Evolutionary conservation across 495 filamentous ascomycete species (phyloP), one percentile per base, ranked within the genome.

Genomic region (Penicillium flavigenum): DNA sequence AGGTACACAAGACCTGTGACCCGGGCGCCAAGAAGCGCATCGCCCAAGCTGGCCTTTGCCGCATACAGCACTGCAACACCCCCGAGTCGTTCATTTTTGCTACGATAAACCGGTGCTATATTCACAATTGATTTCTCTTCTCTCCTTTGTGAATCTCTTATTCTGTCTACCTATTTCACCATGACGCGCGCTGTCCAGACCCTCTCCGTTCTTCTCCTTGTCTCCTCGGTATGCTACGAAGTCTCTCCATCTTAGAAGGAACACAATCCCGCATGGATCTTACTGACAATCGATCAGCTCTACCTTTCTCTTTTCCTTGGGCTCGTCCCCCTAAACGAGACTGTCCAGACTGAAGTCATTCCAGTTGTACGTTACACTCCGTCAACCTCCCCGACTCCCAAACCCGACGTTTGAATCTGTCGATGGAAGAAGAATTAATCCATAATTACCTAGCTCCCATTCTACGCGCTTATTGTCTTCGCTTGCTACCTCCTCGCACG

Each of bases 171-270:
- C 46, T 7, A 20, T 48, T 56, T 60, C 68, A 72, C 44, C 61
- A 98, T 97, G 94, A 96, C 94, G 60, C 90, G 91, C 73, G 94
- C 94, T 22, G 89, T 92, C 69, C 92, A 98, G 72, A 91, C 88
- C 60, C 84, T 96, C 69, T 96, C 91, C 42, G 78, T 95, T 57
- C 84, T 84, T 62, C 85, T 96, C 63, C 84, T 96, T 56, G 79
- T 93, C 68, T 89, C 88, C 71, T 96, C 93, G 24, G 93, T 98
- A 82, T 47, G 79, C 54, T 24, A 29, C 34, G 39, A 58, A 26
- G 45, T 44, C 17, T 22, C 26, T 48, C 47, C 52, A 47, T 47
- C 29, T 27, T 4, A 39, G 36, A n/a, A 31, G 29, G 19, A 36
- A 26, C 22, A 12, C 34, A 52, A 43, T 31, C 19, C 31, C 39